These are phyloP conservation scores for Aspergillus candidus DNA, from an alignment of 2,329 filamentous ascomycete genomes.

Conservation along the genomic window DNA sequence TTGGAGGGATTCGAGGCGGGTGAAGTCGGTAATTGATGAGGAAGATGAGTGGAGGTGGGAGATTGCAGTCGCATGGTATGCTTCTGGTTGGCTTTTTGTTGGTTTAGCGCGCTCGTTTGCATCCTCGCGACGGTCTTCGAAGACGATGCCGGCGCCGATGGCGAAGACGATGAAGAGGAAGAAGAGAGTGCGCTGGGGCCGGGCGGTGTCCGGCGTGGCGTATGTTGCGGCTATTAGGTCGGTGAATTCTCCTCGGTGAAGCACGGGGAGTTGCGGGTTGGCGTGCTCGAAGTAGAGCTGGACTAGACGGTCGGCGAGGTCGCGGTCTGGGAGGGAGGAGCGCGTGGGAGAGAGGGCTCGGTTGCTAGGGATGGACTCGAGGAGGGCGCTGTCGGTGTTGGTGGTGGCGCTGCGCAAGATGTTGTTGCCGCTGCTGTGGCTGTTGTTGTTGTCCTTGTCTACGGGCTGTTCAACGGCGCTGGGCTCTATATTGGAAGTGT, in stretches of 20 bases:
- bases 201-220: neutral
- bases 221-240: neutral
- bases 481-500: too few species aligned
- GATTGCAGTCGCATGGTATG: too few species aligned
- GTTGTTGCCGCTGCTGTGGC: too few species aligned
- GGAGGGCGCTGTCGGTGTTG: neutral
- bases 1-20: neutral
- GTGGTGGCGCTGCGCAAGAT: neutral
- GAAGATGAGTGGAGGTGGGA: too few species aligned
- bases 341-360: neutral
- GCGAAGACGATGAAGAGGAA: slow-evolving; percentile 1
- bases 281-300: slow-evolving; percentile 1
- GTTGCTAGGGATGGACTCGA: too few species aligned
- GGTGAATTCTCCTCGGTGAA: neutral
- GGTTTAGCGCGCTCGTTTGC: too few species aligned
- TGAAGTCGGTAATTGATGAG: neutral
- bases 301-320: neutral
- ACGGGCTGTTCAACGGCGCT: too few species aligned
- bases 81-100: too few species aligned
- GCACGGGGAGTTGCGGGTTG: neutral
- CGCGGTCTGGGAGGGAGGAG: neutral
- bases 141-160: neutral
- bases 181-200: neutral
- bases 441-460: too few species aligned
- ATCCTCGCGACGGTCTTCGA: neutral